These are phyloP conservation scores for Incumbomyces delicatus DNA, from an alignment of 2,329 filamentous ascomycete species.

Conservation along the genomic window DNA sequence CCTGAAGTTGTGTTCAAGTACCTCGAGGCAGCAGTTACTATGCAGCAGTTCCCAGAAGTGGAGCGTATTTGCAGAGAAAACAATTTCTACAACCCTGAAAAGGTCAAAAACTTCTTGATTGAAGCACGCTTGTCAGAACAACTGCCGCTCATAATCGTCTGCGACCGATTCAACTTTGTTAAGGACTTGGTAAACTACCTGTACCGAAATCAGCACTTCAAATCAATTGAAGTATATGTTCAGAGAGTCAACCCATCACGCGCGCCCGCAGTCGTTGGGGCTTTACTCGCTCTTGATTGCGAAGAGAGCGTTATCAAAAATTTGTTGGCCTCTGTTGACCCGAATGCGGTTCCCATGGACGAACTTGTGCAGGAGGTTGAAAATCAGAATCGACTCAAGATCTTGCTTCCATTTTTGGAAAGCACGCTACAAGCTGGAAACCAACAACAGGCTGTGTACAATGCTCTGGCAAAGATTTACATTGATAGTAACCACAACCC, in stretches of 20 bases:
- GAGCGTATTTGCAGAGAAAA: constrained; percentile 95
- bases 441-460: constrained; percentile 93
- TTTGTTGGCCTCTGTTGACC: constrained; percentile 73
- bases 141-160: constrained; percentile 93
- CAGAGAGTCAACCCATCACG: constrained; percentile 89
- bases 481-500: constrained; percentile 98
- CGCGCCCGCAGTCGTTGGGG: constrained; percentile 86
- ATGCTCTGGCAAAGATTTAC: constrained; percentile 97
- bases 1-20: constrained; percentile 98
- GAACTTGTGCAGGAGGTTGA: constrained; percentile 94
- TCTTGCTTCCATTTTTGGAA: constrained; percentile 92
- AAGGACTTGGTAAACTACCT: constrained; percentile 93
- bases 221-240: constrained; percentile 96
- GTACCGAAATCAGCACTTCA: constrained; percentile 98
- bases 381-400: constrained; percentile 85
- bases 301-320: constrained; percentile 95
- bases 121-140: constrained; percentile 88
- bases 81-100: constrained; percentile 80
- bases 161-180: constrained; percentile 98
- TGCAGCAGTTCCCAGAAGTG: constrained; percentile 89
- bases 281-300: constrained; percentile 90
- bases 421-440: constrained; percentile 80
- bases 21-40: constrained; percentile 89
- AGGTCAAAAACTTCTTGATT: constrained; percentile 99
- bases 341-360: constrained; percentile 80